Conservation (phyloP, 352 stramenopile genomes). For the Globisporangium heterothallicum region DNA sequence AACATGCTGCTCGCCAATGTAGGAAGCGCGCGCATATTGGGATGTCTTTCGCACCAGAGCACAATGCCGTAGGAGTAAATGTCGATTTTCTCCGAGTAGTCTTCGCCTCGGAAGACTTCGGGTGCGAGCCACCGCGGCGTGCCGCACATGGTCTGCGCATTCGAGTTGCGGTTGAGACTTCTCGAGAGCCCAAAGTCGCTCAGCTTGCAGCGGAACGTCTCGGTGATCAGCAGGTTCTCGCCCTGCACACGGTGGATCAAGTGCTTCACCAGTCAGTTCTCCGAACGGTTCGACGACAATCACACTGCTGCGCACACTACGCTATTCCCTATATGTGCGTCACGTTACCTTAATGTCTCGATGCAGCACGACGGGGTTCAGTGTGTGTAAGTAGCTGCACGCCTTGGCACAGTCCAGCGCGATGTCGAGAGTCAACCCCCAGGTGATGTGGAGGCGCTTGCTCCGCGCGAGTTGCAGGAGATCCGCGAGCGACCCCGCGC, state of each 20-base stretch:
- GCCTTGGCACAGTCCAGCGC: conserved; percentile 60
- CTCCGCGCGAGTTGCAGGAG: conserved; percentile 63
- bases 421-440: conserved; percentile 66
- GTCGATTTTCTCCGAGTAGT: conserved; percentile 85
- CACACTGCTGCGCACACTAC: too few relatives aligned
- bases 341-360: conserved; percentile 59
- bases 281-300: too few relatives aligned
- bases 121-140: conserved; percentile 74
- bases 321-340: too few relatives aligned
- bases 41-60: conserved; percentile 39
- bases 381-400: conserved; percentile 57
- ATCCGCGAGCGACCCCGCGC: conserved; percentile 57
- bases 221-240: conserved; percentile 70
- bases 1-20: too few relatives aligned
- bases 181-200: conserved; percentile 73
- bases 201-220: conserved; percentile 65
- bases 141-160: conserved; percentile 70
- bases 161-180: conserved; percentile 59
- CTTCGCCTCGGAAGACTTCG: conserved; percentile 78
- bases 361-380: conserved; percentile 58
- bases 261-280: not conserved
- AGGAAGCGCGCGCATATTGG: too few relatives aligned
- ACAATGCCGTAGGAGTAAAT: conserved; percentile 83
- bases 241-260: conserved; percentile 33
- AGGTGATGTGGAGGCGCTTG: conserved; percentile 67